Evolutionary conservation across 2,329 filamentous ascomycete genomes (phyloP), one percentile per base, ranked within the genome.

Genomic region (Pseudogymnoascus sp.): DNA sequence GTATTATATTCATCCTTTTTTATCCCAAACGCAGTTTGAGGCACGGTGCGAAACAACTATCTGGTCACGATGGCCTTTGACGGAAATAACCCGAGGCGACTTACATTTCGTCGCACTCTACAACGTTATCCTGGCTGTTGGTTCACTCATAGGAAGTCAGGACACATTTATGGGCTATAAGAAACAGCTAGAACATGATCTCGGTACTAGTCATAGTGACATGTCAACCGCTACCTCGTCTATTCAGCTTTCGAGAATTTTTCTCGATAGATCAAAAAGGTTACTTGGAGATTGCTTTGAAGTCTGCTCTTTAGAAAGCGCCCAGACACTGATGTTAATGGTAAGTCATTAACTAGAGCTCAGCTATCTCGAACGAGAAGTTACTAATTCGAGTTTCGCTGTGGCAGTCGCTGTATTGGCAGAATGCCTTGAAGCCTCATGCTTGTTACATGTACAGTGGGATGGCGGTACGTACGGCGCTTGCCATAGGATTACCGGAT

Each of bases 401-500:
- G 37, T 38, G 37, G 37, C 28, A 68, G 66, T 67, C 67, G 4
- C 57, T 72, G 9, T 73, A 70, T 57, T 72, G 69, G 41, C 71
- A 73, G 60, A 70, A 73, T 60, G 70, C 72, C 5, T 47, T 73
- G 20, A 70, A 71, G 28, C 71, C 71, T 8, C 72, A 74, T 64
- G 69, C 68, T 60, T 73, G 71, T 61, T 73, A 71, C 63, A 70
- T 73, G 68, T 72, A 73, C 60, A 72, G 69, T 60, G 72, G 71
- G 2, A 73, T 72, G 70, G 71, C 72, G 57, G 69, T 70, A 3
- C 64, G 72, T 30, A 72, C 71, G 16, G 72, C 72, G 2, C 65
- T 71, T 2, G 71, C 71, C 9, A 72, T 74, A 59, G 71, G 72
- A 4, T 64, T 72, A 5, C 69, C 71, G 3, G 70, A 67, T 7